phyloP scores from a whole-genome alignment of 2,329 filamentous ascomycete species.

The Penicillium carneum region DNA sequence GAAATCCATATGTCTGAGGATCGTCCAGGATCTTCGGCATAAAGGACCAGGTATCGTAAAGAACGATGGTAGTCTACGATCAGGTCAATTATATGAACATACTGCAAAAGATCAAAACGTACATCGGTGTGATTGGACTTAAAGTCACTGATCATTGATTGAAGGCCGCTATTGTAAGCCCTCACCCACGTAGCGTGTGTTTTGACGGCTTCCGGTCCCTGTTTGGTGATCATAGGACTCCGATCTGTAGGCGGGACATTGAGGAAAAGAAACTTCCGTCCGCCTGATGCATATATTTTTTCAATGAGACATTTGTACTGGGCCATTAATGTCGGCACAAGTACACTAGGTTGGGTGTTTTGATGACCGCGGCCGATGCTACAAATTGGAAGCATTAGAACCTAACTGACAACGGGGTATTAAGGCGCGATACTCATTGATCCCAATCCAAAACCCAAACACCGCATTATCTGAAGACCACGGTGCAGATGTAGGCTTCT shows the following conservation, averaged over 20 bases:
- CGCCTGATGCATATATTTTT: slow-evolving; percentile 61
- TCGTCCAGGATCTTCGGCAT: slow-evolving; percentile 41
- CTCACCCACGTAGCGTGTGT: slow-evolving; percentile 34
- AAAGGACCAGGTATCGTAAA: slow-evolving; percentile 43
- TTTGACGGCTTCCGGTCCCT: slow-evolving; percentile 31
- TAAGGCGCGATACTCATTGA: slow-evolving; percentile 40
- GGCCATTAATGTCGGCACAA: slow-evolving; percentile 51
- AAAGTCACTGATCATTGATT: slow-evolving; percentile 32
- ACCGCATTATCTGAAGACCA: slow-evolving; percentile 39
- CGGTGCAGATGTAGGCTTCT: slow-evolving; percentile 41
- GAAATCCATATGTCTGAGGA: slow-evolving; percentile 39
- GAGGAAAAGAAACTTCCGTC: slow-evolving; percentile 66
- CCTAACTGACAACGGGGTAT: not conserved
- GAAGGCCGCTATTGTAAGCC: slow-evolving; percentile 37
- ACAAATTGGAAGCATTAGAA: slow-evolving; percentile 1
- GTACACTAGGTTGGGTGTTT: slow-evolving; percentile 36
- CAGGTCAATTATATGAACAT: not conserved
- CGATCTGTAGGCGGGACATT: slow-evolving; percentile 61
- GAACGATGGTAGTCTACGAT: slow-evolving; percentile 33
- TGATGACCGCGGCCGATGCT: slow-evolving; percentile 44
- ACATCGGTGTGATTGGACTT: slow-evolving; percentile 29
- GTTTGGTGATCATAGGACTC: slow-evolving; percentile 36
- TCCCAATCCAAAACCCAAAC: slow-evolving; percentile 46
- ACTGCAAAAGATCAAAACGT: not conserved
- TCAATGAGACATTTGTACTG: slow-evolving; percentile 55